Evolutionary conservation across 495 filamentous ascomycete species (phyloP).

Genomic region (Trichoderma orchidacearum): DNA sequence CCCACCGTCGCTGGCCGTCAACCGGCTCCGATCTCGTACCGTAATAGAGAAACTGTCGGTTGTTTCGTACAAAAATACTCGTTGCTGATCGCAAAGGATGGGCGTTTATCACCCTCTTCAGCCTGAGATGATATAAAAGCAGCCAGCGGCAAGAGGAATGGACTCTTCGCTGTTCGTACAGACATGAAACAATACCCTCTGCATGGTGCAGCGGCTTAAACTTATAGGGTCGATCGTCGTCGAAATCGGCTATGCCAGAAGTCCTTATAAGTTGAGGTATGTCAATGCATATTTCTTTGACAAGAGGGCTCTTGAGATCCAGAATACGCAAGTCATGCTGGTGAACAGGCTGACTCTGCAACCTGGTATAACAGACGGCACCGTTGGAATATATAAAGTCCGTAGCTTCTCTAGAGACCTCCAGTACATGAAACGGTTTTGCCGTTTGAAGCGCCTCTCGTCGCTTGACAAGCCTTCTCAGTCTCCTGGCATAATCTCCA

Average conservation of each 20-base stretch:
- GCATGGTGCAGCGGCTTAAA: slow-evolving; percentile 49
- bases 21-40: slow-evolving; percentile 39
- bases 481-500: slow-evolving; percentile 37
- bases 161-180: slow-evolving; percentile 19
- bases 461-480: slow-evolving; percentile 46
- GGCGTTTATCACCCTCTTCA: slow-evolving; percentile 23
- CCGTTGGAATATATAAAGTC: slow-evolving; percentile 52
- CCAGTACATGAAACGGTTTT: slow-evolving; percentile 44
- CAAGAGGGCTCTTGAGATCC: slow-evolving; percentile 39
- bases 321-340: slow-evolving; percentile 47
- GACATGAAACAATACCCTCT: slow-evolving; percentile 45
- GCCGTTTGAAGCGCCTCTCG: slow-evolving; percentile 48
- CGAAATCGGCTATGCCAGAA: slow-evolving; percentile 13
- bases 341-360: slow-evolving; percentile 12
- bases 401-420: slow-evolving; percentile 41
- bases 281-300: slow-evolving; percentile 44
- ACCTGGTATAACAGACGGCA: slow-evolving; percentile 40
- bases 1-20: slow-evolving; percentile 47
- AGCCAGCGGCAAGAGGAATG: slow-evolving; percentile 26
- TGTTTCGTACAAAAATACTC: slow-evolving; percentile 58
- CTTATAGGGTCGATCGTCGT: slow-evolving; percentile 22
- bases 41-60: slow-evolving; percentile 49
- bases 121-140: slow-evolving; percentile 41
- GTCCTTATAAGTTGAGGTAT: slow-evolving; percentile 31
- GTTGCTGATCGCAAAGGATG: slow-evolving; percentile 29